phyloP scores from a whole-genome alignment of 2,329 filamentous ascomycete genomes.

The Aspergillus texensis region DNA sequence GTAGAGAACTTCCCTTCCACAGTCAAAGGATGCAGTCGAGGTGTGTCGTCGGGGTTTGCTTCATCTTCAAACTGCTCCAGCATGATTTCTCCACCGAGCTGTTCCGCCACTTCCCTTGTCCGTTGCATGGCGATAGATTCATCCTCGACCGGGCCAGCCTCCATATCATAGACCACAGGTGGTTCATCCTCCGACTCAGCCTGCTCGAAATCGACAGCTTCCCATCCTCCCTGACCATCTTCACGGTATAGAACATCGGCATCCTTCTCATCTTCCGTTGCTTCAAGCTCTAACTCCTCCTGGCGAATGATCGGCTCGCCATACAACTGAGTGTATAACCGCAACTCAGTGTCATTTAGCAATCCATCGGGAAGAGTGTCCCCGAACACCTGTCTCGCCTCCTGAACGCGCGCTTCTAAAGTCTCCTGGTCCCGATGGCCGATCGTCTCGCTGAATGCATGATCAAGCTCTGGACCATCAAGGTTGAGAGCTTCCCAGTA shows the following conservation, averaged over 20 bases:
- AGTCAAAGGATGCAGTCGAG: constrained; percentile 74
- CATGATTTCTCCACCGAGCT: constrained; percentile 44
- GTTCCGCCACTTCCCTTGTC: constrained; percentile 42
- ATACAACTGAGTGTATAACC: constrained; percentile 78
- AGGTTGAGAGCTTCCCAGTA: constrained; percentile 26
- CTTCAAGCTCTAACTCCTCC: constrained; percentile 26
- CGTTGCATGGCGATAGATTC: constrained; percentile 37
- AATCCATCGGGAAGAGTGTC: constrained; percentile 74
- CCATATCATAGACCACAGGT: constrained; percentile 35
- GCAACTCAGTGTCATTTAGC: constrained; percentile 70
- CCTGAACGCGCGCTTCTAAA: constrained; percentile 57
- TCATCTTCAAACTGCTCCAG: constrained; percentile 48
- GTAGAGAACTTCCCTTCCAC: constrained; percentile 73
- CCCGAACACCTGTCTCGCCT: constrained; percentile 74
- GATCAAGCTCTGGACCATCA: constrained; percentile 29
- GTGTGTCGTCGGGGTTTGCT: constrained; percentile 43
- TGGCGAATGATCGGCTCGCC: constrained; percentile 64
- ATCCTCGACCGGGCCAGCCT: constrained; percentile 24
- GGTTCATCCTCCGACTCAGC: constrained; percentile 24
- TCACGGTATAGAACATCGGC: constrained; percentile 39
- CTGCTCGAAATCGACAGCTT: constrained; percentile 35
- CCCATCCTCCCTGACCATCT: constrained; percentile 41
- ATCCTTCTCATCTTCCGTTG: constrained; percentile 35
- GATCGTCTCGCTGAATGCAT: constrained; percentile 32
- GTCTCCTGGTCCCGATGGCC: constrained; percentile 35